Evolutionary conservation across 768 basidiomycete genomes (phyloP), one percentile per base, ranked within the genome.

Genomic region (Xerocomellus intermedius): DNA sequence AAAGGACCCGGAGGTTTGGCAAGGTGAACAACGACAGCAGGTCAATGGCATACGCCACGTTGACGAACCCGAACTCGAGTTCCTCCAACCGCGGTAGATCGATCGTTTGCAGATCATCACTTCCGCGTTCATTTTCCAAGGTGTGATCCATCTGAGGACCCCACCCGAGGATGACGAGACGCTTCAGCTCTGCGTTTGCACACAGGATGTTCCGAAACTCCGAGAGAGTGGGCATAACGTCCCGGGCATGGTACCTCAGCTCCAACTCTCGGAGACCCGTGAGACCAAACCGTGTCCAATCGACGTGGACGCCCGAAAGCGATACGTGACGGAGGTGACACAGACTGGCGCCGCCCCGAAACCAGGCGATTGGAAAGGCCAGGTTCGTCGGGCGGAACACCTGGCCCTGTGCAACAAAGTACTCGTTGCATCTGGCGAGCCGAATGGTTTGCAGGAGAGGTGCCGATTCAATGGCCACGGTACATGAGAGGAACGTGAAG

Each of bases 391-490:
- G 84, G 14, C 69, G 65, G 62, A 85, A 85, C 0, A 51, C 49
- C 49, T 77, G 74, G 7, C 75, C 79, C 32, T 65, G 73, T 9
- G 69, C 64, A 3, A 79, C 80, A 48, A 82, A 78, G 67, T 79
- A 85, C 5, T 79, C 80, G 61, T 85, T 85, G 64, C 83, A 85
- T 22, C 84, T 74, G 17, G 78, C 77, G 2, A 85, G 73, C 4
- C 72, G 72, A 32, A 85, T 61, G 3, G 62, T 63, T 51, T 75
- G 69, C 6, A 85, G 68, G 19, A 67, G 58, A 1, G 78, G 77
- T 0, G 72, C 68, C 1, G 70, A 61, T 6, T 66, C 63, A 26
- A 74, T 65, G 9, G 64, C 50, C 12, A 64, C 66, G 5, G 79
- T 76, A 50, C 68, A 71, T 36, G 69, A 72, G 10, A 85, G 74